A percentile compares a stretch with the other conserved stretches of the same genome.
Evolutionary conservation across 1,139 yeast species (phyloP).

Genomic region (Kazachstania sp.): DNA sequence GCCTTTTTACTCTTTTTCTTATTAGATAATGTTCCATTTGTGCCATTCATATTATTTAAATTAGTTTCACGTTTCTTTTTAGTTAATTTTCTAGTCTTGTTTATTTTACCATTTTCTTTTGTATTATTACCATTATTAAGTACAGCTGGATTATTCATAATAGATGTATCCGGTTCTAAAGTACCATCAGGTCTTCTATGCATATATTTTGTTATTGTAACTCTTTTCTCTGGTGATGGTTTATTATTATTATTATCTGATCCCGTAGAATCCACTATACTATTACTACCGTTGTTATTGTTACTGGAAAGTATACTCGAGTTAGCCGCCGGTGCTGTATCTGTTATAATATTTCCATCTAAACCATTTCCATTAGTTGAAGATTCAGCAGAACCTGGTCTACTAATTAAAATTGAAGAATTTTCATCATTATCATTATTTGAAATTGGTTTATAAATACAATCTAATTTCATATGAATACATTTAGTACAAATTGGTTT

Average conservation of each 20-base stretch:
- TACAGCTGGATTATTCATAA: background rate
- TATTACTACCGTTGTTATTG: background rate
- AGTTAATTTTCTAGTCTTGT: background rate
- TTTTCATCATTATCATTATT: background rate
- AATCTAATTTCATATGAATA: constrained; percentile 62
- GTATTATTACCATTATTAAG: background rate
- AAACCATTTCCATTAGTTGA: background rate
- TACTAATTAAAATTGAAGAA: background rate
- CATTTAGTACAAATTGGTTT: constrained; percentile 79
- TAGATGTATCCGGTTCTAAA: background rate
- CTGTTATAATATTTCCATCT: too few relatives aligned
- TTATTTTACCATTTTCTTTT: background rate
- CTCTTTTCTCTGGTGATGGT: background rate
- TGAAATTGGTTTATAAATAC: constrained; percentile 43
- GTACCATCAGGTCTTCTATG: constrained; percentile 1
- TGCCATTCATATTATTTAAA: background rate
- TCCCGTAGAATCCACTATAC: background rate
- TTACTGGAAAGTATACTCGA: constrained; percentile 5
- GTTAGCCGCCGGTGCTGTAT: too few relatives aligned
- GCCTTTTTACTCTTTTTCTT: background rate
- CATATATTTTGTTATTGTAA: constrained; percentile 1
- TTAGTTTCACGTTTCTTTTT: background rate
- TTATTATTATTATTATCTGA: background rate
- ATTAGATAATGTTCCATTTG: background rate
- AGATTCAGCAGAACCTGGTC: background rate